Base-by-base conservation (phyloP, 495 filamentous ascomycete genomes). In the Xylaria longipes region DNA sequence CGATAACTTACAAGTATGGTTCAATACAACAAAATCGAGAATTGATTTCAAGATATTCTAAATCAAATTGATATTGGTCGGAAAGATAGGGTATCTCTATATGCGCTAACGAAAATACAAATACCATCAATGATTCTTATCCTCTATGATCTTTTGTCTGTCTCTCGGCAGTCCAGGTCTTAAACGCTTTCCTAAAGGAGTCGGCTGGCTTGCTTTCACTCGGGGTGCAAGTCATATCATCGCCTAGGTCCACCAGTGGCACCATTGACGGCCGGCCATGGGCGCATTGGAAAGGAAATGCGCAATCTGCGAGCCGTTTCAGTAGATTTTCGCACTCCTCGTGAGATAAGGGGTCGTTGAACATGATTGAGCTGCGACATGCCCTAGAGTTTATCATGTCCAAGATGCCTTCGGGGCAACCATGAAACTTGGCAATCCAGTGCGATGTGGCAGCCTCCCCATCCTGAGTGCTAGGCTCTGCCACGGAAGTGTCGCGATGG, bases 281-380 rank as follows among this genome's bases (percentile, higher is more conserved):
- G 22, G 93, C 96, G 79, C 96, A 99, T 75, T 95, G 92, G 74
- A 98, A 98, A 7, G 97, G 96, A 76, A 98, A 96, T 1, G 84
- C 89, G 72, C 93, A 97, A 3, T 75, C 75, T 11, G 89, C 86
- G 41, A 99, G 82, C 50, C 84, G 85, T 15, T 72, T 50, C 12
- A 98, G 81, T 22, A 99, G 78, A 17, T 76, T 79, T 57, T 84
- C 75, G 77, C 94, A 97, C 76, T 97, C 89, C 9, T 86, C 85
- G 1, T 83, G 67, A 1, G 83, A 86, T 56, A 98, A 77, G 12
- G 79, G 80, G 75, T 99, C 96, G 74, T 98, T 98, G 82, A 99
- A 99, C 96, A 99, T 99, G 80, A 98, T 92, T 8, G 96, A 94
- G 50, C 88, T 94, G 45, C 96, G 85, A 80, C 96, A 99, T 11